phyloP scores from a whole-genome alignment of 1,284 basidiomycete genomes.

The Golubevia pallescens region DNA sequence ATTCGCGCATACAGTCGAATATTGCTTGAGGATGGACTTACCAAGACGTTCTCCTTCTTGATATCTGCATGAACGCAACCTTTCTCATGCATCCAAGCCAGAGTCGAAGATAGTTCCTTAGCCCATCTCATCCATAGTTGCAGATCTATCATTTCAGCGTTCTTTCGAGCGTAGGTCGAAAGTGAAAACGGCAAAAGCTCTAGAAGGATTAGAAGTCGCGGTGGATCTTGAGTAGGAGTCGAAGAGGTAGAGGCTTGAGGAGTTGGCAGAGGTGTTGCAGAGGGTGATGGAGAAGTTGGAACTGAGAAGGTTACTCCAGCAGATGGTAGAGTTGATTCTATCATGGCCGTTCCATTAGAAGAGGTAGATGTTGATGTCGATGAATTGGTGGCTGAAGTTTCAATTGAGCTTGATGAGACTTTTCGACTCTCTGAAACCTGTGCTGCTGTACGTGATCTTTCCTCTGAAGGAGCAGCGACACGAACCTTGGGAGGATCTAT shows the following conservation, averaged over 20 bases:
- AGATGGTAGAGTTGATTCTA: background rate
- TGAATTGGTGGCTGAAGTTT: background rate
- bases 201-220: slow-evolving; percentile 53
- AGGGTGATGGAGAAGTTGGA: background rate
- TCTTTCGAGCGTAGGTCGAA: slow-evolving; percentile 24
- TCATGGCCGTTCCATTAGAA: background rate
- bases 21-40: too few relatives aligned
- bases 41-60: slow-evolving; percentile 59
- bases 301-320: background rate
- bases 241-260: background rate
- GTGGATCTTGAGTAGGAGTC: slow-evolving; percentile 17
- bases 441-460: too few relatives aligned
- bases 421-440: too few relatives aligned
- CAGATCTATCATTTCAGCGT: slow-evolving; percentile 29
- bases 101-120: slow-evolving; percentile 29
- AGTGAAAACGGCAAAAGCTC: slow-evolving; percentile 52
- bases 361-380: slow-evolving; percentile 1
- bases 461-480: background rate
- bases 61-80: slow-evolving; percentile 59
- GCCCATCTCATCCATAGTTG: slow-evolving; percentile 52
- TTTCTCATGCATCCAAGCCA: slow-evolving; percentile 46
- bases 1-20: too few relatives aligned
- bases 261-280: background rate
- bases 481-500: background rate
- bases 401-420: too few relatives aligned